Evolutionary conservation across 2,329 filamentous ascomycete species (phyloP).

Genomic region (Didymella arachidicola): DNA sequence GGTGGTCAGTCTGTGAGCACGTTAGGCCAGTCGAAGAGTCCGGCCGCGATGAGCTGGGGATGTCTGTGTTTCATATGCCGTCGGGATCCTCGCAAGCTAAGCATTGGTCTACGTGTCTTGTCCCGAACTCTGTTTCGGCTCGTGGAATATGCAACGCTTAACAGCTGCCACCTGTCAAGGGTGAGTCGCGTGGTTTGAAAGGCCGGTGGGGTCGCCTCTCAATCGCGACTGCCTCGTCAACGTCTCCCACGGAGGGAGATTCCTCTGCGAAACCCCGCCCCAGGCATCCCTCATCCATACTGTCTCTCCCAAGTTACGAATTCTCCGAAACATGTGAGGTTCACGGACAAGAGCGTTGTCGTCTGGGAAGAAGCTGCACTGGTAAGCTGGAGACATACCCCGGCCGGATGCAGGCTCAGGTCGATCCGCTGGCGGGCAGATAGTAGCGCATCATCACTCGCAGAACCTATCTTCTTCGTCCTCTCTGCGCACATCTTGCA

Average conservation of each 20-base stretch:
- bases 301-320: not conserved
- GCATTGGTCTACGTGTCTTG: slow-evolving; percentile 28
- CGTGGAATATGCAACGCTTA: slow-evolving; percentile 10
- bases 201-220: not conserved
- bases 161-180: not conserved
- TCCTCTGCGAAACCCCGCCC: not conserved
- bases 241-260: not conserved
- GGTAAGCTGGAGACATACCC: not conserved
- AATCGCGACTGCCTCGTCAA: slow-evolving; percentile 1
- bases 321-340: not conserved
- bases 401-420: slow-evolving; percentile 1
- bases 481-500: not conserved
- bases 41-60: slow-evolving; percentile 8
- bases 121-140: slow-evolving; percentile 32
- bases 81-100: slow-evolving; percentile 25
- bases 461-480: not conserved
- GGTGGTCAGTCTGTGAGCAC: not conserved
- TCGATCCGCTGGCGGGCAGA: not conserved
- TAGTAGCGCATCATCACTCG: not conserved
- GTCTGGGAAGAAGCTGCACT: not conserved
- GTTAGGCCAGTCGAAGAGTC: slow-evolving; percentile 6
- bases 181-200: not conserved
- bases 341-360: no score
- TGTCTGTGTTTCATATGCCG: slow-evolving; percentile 36
- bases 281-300: not conserved